A percentile compares a stretch with the other conserved stretches of the same genome.
These are phyloP conservation scores for Sarcodon aspratus DNA, from an alignment of 768 basidiomycete genomes.

Conservation along the genomic window DNA sequence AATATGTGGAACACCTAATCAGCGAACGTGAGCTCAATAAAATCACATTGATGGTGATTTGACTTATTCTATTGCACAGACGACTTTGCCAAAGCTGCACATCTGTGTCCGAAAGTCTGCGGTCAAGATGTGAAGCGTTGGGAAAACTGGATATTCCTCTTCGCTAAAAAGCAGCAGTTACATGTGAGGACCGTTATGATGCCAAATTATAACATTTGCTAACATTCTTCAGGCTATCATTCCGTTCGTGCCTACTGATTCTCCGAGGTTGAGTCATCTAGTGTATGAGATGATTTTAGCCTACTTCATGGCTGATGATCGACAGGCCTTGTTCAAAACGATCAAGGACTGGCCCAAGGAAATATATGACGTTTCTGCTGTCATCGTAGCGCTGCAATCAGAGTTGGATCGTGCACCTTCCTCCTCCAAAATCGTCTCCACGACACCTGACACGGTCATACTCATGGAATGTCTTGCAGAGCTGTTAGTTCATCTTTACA, in stretches of 20 bases:
- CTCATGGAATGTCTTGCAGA: conserved; percentile 96
- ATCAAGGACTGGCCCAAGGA: conserved; percentile 84
- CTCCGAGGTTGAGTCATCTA: conserved; percentile 68
- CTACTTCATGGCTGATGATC: conserved; percentile 47
- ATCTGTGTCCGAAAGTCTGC: conserved; percentile 77
- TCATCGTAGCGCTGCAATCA: conserved; percentile 82
- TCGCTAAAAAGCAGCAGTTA: conserved; percentile 70
- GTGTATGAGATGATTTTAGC: conserved; percentile 96
- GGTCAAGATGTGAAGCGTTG: conserved; percentile 71
- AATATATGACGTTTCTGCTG: conserved; percentile 81
- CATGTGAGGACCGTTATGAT: conserved; percentile 36
- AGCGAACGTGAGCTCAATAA: conserved; percentile 46
- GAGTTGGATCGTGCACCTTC: conserved; percentile 59
- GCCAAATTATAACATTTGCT: not conserved
- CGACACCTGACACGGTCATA: conserved; percentile 37
- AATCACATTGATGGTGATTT: not conserved
- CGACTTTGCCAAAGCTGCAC: conserved; percentile 70
- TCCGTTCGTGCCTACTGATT: conserved; percentile 76
- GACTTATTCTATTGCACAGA: conserved; percentile 20
- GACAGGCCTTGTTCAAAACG: conserved; percentile 61
- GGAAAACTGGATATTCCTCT: conserved; percentile 93
- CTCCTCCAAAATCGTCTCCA: conserved; percentile 30
- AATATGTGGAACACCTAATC: conserved; percentile 81
- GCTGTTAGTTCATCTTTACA: conserved; percentile 36
- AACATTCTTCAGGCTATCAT: conserved; percentile 59